Conservation (phyloP, 1,139 yeast species). For the Geotrichum restrictum region DNA sequence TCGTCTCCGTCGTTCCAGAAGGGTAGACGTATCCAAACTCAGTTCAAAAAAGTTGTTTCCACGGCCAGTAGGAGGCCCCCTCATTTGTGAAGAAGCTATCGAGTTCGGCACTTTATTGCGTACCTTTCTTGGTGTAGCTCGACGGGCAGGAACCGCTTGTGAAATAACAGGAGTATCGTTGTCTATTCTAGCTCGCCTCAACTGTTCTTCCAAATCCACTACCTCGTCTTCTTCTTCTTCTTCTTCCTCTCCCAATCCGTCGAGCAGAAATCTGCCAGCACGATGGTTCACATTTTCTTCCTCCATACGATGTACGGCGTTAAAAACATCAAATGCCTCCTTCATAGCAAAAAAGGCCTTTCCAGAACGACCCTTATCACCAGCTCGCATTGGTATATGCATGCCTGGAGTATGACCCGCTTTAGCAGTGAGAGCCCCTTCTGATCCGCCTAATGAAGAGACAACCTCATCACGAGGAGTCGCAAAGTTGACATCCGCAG, state of each 20-base stretch:
- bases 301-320: constrained; percentile 90
- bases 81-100: not conserved
- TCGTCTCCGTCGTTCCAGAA: constrained; percentile 19
- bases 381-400: not conserved
- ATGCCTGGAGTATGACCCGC: constrained; percentile 26
- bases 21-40: constrained; percentile 17
- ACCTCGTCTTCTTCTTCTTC: constrained; percentile 9
- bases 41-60: constrained; percentile 19
- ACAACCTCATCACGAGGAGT: not conserved
- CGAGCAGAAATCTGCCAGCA: constrained; percentile 26
- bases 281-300: constrained; percentile 57
- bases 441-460: not conserved
- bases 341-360: constrained; percentile 63
- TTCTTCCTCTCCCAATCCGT: constrained; percentile 19
- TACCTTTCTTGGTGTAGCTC: not conserved
- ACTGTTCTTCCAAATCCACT: constrained; percentile 1
- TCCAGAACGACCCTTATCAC: constrained; percentile 3
- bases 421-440: constrained; percentile 5
- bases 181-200: not conserved
- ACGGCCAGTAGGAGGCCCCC: not conserved
- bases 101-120: not conserved
- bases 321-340: constrained; percentile 91
- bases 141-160: not conserved
- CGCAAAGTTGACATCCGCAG: constrained; percentile 7
- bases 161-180: no score